Percentiles rank a stretch among this genome's conserved stretches.
Conservation (phyloP, 306 rosid genomes). For the Prunus dulcis region DNA sequence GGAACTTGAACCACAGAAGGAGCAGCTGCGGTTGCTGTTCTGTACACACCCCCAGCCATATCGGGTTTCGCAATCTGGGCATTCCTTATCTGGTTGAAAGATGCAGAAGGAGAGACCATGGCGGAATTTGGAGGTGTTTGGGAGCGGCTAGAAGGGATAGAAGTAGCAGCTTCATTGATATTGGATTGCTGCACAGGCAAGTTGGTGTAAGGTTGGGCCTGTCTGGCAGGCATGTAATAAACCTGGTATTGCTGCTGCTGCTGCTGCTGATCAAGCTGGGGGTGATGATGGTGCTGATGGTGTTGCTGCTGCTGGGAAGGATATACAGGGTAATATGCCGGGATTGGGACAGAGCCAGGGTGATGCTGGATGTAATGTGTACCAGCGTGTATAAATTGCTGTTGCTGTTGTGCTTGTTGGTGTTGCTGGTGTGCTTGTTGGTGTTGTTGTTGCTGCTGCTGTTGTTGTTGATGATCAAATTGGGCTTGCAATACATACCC, state of each 20-base stretch:
- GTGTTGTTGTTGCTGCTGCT: constrained; percentile 16
- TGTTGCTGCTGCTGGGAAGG: constrained; percentile 45
- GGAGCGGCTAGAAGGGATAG: constrained; percentile 49
- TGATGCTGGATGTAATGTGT: constrained; percentile 74
- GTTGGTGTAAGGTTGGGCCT: constrained; percentile 60
- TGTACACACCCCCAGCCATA: constrained; percentile 54
- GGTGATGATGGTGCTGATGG: constrained; percentile 34
- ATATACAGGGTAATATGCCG: constrained; percentile 79
- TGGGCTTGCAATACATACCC: constrained; percentile 74
- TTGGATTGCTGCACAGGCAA: constrained; percentile 64
- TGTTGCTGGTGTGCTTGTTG: constrained; percentile 32
- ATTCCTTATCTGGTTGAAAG: constrained; percentile 61
- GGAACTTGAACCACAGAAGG: constrained; percentile 77
- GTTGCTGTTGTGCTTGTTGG: constrained; percentile 32
- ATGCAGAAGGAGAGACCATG: constrained; percentile 39
- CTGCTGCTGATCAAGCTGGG: constrained; percentile 59
- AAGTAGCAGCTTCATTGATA: constrained; percentile 48
- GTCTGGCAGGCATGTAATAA: constrained; percentile 78
- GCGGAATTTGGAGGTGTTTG: constrained; percentile 60
- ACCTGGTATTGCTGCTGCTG: constrained; percentile 74
- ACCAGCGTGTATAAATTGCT: constrained; percentile 58
- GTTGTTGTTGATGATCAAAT: constrained; percentile 44
- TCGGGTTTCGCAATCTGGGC: constrained; percentile 64
- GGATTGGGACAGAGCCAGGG: constrained; percentile 49
- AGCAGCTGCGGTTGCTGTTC: constrained; percentile 56